Evolutionary conservation across 1,139 yeast species (phyloP), one percentile per base, ranked within the genome.

Genomic region (Diutina rugosa): DNA sequence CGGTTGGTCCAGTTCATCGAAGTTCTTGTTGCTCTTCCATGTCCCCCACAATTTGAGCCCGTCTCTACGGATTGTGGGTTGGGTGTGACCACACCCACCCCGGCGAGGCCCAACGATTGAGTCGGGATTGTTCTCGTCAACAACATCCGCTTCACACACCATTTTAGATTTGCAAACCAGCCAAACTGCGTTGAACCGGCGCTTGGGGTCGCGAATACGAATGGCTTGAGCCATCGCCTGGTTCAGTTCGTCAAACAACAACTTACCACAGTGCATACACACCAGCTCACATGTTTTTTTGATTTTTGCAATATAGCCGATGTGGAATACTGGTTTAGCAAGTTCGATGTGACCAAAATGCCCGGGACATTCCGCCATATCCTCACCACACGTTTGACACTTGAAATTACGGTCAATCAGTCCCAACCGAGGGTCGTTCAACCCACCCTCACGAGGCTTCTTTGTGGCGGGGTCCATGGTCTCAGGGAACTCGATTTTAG

Each of bases 321-420:
- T 90, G 72, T 95, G 99, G 72, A 95, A 93, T 41, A 95, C 99
- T 10, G 99, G 99, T 69, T 91, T 93, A 46, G 99, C 98, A 62
- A 95, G 79, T 69, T 95, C 99, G 60, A 95, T 95, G 69, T 95
- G 99, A 63, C 99, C 99, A 73, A 95, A 95, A 75, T 95, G 99
- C 59, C 99, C 99, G 1, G 98, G 98, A 72, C 99, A 95, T 69
- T 93, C 99, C 59, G 95, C 90, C 97, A 93, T 93, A 66, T 95
- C 97, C 72, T 93, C 99, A 66, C 97, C 96, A 79, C 99, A 93
- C 44, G 99, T 93, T 76, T 91, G 98, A 78, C 99, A 93, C 74
- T 90, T 89, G 78, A 87, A 88, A 69, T 90, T 91, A 70, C 99
- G 84, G 72, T 95, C 99, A 64, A 93, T 93, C 10, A 98, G 89